Evolutionary conservation across 495 filamentous ascomycete species (phyloP).

Genomic region (Annulohypoxylon nitens): DNA sequence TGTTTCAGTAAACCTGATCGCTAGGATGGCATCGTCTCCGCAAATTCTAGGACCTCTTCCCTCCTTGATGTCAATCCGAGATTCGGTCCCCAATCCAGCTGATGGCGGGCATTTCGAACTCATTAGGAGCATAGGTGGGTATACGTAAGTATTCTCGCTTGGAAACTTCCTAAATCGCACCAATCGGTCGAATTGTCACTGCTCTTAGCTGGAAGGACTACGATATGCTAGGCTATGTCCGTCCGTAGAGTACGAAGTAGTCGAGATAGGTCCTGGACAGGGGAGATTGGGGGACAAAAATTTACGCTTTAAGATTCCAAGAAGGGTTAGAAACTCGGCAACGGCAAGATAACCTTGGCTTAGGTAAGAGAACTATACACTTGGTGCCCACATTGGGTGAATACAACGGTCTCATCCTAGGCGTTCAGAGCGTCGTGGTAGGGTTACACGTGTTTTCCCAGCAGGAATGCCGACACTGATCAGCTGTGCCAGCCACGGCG

Average conservation of each 20-base stretch:
- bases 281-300: conserved; percentile 1
- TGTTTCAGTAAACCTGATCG: neutral
- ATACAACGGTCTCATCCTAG: conserved; percentile 8
- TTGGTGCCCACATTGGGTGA: conserved; percentile 1
- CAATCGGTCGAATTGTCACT: conserved; percentile 29
- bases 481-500: conserved; percentile 5
- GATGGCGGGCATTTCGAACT: neutral
- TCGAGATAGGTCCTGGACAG: neutral
- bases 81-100: conserved; percentile 12
- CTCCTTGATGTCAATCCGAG: neutral
- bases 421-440: neutral
- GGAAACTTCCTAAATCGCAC: conserved; percentile 4
- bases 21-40: neutral
- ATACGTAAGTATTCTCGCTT: conserved; percentile 2
- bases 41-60: neutral
- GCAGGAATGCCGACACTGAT: conserved; percentile 2
- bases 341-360: conserved; percentile 6
- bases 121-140: neutral
- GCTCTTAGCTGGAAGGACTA: conserved; percentile 21
- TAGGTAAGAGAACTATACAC: conserved; percentile 6
- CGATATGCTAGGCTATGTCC: conserved; percentile 1
- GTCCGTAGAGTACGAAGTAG: conserved; percentile 5
- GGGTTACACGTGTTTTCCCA: conserved; percentile 2
- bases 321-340: neutral
- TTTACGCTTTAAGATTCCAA: conserved; percentile 9